Percentiles rank a stretch among this genome's conserved stretches.
Conservation (phyloP, 768 basidiomycete genomes). For the Candolleomyces efflorescens region DNA sequence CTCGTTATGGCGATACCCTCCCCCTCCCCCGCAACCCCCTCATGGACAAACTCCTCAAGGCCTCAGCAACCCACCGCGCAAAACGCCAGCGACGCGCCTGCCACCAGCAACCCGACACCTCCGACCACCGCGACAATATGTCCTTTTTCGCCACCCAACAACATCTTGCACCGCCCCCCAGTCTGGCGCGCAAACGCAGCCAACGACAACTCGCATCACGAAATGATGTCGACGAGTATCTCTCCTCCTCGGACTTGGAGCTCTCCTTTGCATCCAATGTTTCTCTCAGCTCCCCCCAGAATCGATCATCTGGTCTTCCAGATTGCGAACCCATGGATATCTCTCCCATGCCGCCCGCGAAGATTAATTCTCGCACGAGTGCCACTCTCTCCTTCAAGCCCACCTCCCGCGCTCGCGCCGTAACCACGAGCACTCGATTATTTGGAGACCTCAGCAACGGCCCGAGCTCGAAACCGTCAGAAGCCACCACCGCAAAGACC, state of each 20-base stretch:
- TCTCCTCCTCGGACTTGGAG: conserved; percentile 69
- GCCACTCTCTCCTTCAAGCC: conserved; percentile 14
- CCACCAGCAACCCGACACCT: conserved; percentile 25
- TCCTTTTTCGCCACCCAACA: conserved; percentile 47
- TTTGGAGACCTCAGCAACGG: conserved; percentile 77
- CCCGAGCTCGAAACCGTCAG: conserved; percentile 27
- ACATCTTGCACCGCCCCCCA: conserved; percentile 42
- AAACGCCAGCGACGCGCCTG: conserved; percentile 38
- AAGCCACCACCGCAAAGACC: conserved; percentile 27
- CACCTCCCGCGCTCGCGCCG: conserved; percentile 54
- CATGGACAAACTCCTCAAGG: conserved; percentile 35
- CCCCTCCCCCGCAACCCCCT: conserved; percentile 27
- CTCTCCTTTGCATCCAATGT: conserved; percentile 80
- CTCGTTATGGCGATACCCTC: conserved; percentile 13
- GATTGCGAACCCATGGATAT: conserved; percentile 77
- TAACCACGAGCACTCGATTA: conserved; percentile 52
- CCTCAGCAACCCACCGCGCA: conserved; percentile 28
- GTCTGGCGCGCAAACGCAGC: conserved; percentile 45
- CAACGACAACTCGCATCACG: conserved; percentile 31
- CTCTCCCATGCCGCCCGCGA: conserved; percentile 52
- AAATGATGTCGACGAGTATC: conserved; percentile 59
- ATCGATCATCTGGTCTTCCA: conserved; percentile 39
- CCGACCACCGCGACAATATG: conserved; percentile 46
- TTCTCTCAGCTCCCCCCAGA: conserved; percentile 71
- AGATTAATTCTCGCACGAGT: neutral